Evolutionary conservation across 1,284 basidiomycete genomes (phyloP).

Genomic region (Melampsora americana): DNA sequence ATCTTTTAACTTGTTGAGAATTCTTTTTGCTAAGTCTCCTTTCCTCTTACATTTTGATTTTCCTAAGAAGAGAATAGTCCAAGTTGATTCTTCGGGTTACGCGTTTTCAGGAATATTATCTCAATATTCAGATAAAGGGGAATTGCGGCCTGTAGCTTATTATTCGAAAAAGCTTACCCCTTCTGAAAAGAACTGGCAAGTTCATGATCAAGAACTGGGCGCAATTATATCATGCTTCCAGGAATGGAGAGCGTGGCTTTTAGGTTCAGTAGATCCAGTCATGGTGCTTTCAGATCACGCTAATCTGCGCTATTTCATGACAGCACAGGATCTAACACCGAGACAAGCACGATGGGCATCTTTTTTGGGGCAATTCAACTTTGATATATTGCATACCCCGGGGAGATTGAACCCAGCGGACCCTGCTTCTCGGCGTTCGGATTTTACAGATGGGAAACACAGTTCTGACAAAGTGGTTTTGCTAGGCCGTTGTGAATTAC

Average conservation of each 20-base stretch:
- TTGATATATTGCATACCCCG: slow-evolving; percentile 11
- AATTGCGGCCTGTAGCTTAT: too few species aligned
- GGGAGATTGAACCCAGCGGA: slow-evolving; percentile 16
- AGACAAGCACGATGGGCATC: slow-evolving; percentile 1
- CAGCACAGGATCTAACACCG: neutral
- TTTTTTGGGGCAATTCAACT: slow-evolving; percentile 7
- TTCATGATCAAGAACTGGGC: too few species aligned
- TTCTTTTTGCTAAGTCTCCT: neutral
- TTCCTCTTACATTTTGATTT: slow-evolving; percentile 33
- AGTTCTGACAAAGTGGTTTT: neutral
- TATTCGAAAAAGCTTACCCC: too few species aligned
- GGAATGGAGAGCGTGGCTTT: too few species aligned
- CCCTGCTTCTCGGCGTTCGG: neutral
- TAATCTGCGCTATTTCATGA: too few species aligned
- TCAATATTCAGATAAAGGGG: too few species aligned
- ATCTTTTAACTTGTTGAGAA: neutral
- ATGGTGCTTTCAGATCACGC: too few species aligned
- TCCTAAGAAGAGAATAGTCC: slow-evolving; percentile 44
- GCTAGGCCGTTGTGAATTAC: neutral
- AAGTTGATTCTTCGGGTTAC: slow-evolving; percentile 47
- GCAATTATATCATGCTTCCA: too few species aligned
- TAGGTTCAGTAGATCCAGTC: too few species aligned
- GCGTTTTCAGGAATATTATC: slow-evolving; percentile 23
- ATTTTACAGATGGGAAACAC: neutral
- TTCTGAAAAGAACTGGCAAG: too few species aligned